phyloP scores from a whole-genome alignment of 2,329 filamentous ascomycete genomes.

The Onygenales sp. region DNA sequence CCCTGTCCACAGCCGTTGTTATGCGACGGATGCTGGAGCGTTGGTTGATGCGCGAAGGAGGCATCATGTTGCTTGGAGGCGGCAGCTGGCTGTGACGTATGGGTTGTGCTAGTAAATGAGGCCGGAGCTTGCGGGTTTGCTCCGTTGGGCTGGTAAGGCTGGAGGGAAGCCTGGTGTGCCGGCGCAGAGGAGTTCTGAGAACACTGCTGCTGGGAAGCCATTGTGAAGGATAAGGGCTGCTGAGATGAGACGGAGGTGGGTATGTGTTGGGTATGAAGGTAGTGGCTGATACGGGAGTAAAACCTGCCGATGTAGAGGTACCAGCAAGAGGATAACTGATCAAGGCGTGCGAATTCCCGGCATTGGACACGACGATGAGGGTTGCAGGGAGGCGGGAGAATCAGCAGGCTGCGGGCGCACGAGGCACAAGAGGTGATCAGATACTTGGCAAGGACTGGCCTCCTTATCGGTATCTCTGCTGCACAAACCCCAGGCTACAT shows the following conservation, averaged over 20 bases:
- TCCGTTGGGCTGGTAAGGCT: background rate
- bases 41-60: background rate
- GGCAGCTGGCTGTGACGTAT: background rate
- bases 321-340: background rate
- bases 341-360: background rate
- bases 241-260: background rate
- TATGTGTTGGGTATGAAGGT: background rate
- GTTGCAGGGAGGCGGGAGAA: background rate
- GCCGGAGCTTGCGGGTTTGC: background rate
- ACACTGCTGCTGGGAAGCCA: slow-evolving; percentile 3
- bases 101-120: background rate
- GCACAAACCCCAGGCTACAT: background rate
- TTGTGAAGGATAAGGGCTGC: background rate
- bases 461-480: background rate
- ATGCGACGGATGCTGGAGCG: background rate
- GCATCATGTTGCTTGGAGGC: background rate
- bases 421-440: background rate
- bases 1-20: slow-evolving; percentile 10
- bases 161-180: background rate
- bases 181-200: too few relatives aligned
- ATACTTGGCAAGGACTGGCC: background rate
- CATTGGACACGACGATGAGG: background rate
- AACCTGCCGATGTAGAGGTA: background rate
- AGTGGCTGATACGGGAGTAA: background rate
- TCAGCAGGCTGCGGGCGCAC: background rate